Conservation (phyloP, 106 monocot genomes). For the Dendrobium nobile region DNA sequence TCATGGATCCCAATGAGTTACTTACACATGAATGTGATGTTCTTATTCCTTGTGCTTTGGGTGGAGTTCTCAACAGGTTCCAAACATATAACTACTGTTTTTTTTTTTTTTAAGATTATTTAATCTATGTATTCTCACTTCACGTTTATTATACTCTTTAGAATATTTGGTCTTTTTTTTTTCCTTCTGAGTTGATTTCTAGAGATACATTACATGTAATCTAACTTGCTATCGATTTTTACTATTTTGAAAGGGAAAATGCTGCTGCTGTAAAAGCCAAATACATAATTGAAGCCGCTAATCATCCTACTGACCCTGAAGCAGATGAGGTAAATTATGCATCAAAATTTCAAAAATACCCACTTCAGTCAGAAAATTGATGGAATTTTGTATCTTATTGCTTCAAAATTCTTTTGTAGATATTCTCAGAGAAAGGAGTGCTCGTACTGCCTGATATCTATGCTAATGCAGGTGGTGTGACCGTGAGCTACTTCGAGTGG, state of each 20-base stretch:
- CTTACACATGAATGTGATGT: slow-evolving; percentile 87
- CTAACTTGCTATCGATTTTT: not conserved
- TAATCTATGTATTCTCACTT: not conserved
- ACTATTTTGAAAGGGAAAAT: slow-evolving; percentile 56
- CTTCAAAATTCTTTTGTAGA: slow-evolving; percentile 25
- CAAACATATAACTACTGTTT: not conserved
- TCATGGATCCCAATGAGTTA: slow-evolving; percentile 45
- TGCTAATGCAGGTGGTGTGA: slow-evolving; percentile 86
- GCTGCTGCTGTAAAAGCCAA: slow-evolving; percentile 75
- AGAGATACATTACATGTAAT: not conserved
- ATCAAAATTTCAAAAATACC: not conserved
- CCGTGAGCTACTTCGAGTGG: slow-evolving; percentile 96
- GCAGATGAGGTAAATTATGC: slow-evolving; percentile 63
- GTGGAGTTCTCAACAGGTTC: slow-evolving; percentile 80
- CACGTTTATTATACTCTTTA: not conserved
- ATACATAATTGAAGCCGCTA: slow-evolving; percentile 81
- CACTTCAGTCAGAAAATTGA: not conserved
- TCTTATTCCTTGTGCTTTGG: slow-evolving; percentile 78
- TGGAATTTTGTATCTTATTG: not conserved
- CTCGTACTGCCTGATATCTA: slow-evolving; percentile 83
- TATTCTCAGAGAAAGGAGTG: slow-evolving; percentile 80
- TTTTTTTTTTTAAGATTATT: not conserved
- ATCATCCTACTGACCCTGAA: slow-evolving; percentile 87
- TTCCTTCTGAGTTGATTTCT: not conserved
- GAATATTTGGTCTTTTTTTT: not conserved